A percentile compares a stretch with the other conserved stretches of the same genome.
Conservation (phyloP, 2,329 filamentous ascomycete species). For the Calonectria hongkongensis region DNA sequence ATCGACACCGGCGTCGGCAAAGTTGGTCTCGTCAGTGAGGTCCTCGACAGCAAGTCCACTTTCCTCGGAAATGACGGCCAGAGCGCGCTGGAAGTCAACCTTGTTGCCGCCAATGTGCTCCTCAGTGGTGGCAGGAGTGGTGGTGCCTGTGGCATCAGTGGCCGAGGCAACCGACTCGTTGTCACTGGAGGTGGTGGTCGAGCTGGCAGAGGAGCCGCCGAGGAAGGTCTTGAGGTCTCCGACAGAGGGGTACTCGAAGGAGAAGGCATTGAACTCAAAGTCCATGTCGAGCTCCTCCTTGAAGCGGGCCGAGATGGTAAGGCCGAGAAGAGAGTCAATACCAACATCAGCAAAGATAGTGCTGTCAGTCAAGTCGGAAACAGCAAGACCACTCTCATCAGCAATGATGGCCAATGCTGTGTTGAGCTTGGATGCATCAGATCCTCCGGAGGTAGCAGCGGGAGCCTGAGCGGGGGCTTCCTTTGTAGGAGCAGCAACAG, state of each 20-base stretch:
- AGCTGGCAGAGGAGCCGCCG: conserved; percentile 33
- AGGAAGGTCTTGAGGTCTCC: conserved; percentile 68
- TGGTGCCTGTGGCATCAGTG: neutral
- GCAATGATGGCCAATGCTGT: conserved; percentile 45
- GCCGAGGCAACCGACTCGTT: neutral
- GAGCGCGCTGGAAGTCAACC: conserved; percentile 43
- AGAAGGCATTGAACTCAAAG: conserved; percentile 70
- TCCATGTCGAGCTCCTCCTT: conserved; percentile 75
- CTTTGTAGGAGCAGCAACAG: neutral
- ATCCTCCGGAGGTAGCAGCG: neutral
- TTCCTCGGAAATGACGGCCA: conserved; percentile 65
- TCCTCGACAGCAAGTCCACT: conserved; percentile 73
- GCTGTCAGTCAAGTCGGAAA: conserved; percentile 71
- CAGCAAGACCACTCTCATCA: conserved; percentile 46
- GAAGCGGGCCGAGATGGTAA: conserved; percentile 74
- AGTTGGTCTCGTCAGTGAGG: conserved; percentile 73
- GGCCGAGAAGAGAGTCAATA: conserved; percentile 77
- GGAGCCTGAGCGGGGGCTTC: neutral
- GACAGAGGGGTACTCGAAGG: conserved; percentile 71
- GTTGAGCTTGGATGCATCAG: conserved; percentile 5
- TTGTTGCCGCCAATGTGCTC: conserved; percentile 35
- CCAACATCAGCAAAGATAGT: conserved; percentile 75
- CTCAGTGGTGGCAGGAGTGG: conserved; percentile 18
- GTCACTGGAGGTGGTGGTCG: conserved; percentile 39
- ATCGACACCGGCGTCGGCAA: conserved; percentile 76